These are phyloP conservation scores for Arabis hirsuta DNA, from an alignment of 345 rosid species.

Conservation along the genomic window DNA sequence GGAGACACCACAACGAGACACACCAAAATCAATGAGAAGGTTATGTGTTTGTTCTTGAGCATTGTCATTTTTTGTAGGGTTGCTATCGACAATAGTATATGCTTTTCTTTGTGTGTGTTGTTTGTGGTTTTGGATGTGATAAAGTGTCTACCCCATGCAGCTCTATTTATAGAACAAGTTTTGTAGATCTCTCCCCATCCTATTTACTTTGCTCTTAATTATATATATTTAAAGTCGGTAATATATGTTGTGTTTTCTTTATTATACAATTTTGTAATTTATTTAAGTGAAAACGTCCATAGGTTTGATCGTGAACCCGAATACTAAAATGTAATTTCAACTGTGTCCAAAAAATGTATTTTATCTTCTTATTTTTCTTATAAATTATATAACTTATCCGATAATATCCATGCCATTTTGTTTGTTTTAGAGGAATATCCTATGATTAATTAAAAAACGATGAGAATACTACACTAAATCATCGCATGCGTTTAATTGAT, in stretches of 20 bases:
- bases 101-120: slow-evolving; percentile 7
- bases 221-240: background rate
- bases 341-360: background rate
- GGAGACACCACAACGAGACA: slow-evolving; percentile 43
- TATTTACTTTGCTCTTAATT: background rate
- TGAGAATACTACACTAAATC: background rate
- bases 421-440: background rate
- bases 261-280: background rate
- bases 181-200: background rate
- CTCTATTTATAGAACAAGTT: slow-evolving; percentile 40
- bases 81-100: background rate
- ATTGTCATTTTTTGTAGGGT: slow-evolving; percentile 26
- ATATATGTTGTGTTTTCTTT: background rate
- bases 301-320: slow-evolving; percentile 8
- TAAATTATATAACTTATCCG: background rate
- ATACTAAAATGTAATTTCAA: slow-evolving; percentile 1
- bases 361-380: background rate
- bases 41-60: slow-evolving; percentile 34
- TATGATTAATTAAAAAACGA: background rate
- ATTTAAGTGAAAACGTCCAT: background rate
- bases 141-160: slow-evolving; percentile 39
- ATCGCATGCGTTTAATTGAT: background rate
- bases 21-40: slow-evolving; percentile 32
- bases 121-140: slow-evolving; percentile 38
- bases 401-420: background rate